phyloP scores from a whole-genome alignment of 2,329 filamentous ascomycete genomes.

The Neoscytalidium dimidiatum region DNA sequence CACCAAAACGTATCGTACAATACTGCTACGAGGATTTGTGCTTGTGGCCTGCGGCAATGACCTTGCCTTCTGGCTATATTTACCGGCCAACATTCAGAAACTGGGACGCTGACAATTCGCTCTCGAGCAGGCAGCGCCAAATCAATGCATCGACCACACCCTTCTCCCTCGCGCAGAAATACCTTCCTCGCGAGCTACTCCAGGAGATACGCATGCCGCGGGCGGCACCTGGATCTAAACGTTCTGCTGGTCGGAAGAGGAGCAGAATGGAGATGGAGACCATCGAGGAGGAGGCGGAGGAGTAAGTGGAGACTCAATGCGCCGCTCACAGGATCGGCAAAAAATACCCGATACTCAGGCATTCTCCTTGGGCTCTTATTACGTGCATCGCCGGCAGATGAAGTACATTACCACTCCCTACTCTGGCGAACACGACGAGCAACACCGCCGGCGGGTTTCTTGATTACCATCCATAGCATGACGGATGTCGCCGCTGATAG shows the following conservation, averaged over 20 bases:
- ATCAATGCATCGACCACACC: conserved; percentile 70
- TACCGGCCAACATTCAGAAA: conserved; percentile 19
- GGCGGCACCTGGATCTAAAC: conserved; percentile 43
- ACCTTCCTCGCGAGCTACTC: conserved; percentile 79
- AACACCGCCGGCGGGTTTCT: conserved; percentile 76
- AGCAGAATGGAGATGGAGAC: conserved; percentile 35
- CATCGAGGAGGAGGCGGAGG: conserved; percentile 40
- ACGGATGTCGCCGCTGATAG: conserved; percentile 81
- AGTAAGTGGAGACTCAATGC: not conserved
- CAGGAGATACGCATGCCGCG: conserved; percentile 76
- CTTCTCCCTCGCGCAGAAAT: conserved; percentile 81
- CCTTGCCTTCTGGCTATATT: conserved; percentile 23
- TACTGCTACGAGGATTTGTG: conserved; percentile 21
- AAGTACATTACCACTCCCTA: conserved; percentile 65
- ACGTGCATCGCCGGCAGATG: not conserved
- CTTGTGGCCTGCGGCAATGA: not conserved
- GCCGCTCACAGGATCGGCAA: not conserved
- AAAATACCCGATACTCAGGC: not conserved
- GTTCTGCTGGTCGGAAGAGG: conserved; percentile 32
- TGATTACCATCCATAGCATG: conserved; percentile 95
- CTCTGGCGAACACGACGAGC: conserved; percentile 74
- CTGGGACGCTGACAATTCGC: not conserved
- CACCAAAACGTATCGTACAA: conserved; percentile 15
- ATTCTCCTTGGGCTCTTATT: not conserved
- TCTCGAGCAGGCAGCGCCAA: conserved; percentile 70